Base-by-base conservation (phyloP, 2,329 filamentous ascomycete species). In the Colletotrichum destructivum region DNA sequence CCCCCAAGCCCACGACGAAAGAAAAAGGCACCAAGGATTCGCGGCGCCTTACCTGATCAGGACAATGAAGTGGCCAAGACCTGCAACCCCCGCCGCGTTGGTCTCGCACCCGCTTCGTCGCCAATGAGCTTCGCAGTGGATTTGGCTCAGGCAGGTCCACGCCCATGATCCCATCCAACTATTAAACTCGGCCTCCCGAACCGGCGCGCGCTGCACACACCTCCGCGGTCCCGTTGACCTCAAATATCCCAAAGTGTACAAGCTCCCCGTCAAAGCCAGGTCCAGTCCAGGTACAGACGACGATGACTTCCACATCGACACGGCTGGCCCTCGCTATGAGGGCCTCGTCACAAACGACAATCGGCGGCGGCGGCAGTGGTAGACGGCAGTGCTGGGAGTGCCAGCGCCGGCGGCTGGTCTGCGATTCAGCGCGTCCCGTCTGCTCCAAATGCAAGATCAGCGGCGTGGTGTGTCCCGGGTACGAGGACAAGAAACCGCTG, bases 371-470 rank as follows among this genome's bases (percentile, higher is more conserved):
- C 31, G 31, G 11, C 8, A 35, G 31, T 11, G 31, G 31, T 35
- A 61, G 61, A n/a, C 52, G 69, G 40, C 80, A 83, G 56, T 85
- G 83, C 72, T 85, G 82, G 83, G 83, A 84, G 72, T 84, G 83
- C 69, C 80, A 77, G 35, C 79, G 82, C 16, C 81, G 82, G 2
- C 74, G 78, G 18, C 69, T 84, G 8, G 82, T 82, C 21, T 84
- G 83, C 72, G 82, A 84, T 69, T 80, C 78, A 16, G 75, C 73
- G n/a, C 77, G 72, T 9, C 82, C 83, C 8, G 74, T 76, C 40
- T 84, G 83, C 74, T 79, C 77, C 42, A 80, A 80, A 67, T 85
- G 83, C 67, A 75, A 76, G 42, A 65, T 64, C 1, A 72, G 75
- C 6, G 79, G 79, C 16, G 77, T 81, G 15, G 76, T 79, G 1